Conservation (phyloP, 2,329 filamentous ascomycete genomes). For the Paecilomyces formosus region DNA sequence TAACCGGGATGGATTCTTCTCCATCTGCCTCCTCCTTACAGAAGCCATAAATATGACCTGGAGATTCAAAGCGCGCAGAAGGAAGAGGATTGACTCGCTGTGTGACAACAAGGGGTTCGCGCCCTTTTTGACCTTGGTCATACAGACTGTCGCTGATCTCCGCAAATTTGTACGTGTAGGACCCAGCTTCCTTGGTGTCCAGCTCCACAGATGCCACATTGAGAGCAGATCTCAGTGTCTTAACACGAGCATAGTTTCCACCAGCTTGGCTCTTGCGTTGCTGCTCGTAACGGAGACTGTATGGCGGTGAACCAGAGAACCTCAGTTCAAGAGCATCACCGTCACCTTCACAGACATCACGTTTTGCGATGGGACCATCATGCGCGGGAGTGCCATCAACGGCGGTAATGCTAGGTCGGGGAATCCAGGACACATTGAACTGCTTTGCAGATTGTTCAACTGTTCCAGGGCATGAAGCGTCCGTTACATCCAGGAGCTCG, state of each 20-base stretch:
- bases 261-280: constrained; percentile 63
- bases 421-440: constrained; percentile 81
- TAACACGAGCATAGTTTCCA: constrained; percentile 56
- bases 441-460: constrained; percentile 65
- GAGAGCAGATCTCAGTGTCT: constrained; percentile 69
- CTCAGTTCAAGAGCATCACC: constrained; percentile 80
- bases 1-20: constrained; percentile 83
- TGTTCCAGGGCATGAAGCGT: constrained; percentile 73
- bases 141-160: constrained; percentile 82
- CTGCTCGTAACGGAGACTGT: constrained; percentile 73
- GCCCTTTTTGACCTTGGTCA: constrained; percentile 60
- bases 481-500: constrained; percentile 68
- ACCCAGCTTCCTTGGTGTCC: constrained; percentile 75
- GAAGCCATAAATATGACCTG: constrained; percentile 91
- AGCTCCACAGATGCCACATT: constrained; percentile 71
- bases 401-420: constrained; percentile 64
- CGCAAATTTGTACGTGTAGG: constrained; percentile 79
- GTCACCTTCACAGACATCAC: constrained; percentile 87
- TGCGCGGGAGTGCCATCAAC: constrained; percentile 44
- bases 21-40: constrained; percentile 76
- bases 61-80: constrained; percentile 70
- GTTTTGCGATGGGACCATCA: constrained; percentile 58
- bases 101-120: constrained; percentile 61
- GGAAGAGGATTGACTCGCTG: constrained; percentile 83
- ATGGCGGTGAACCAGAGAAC: constrained; percentile 75